These are phyloP conservation scores for Phytophthora nicotianae DNA, from an alignment of 352 stramenopile species.

Conservation along the genomic window DNA sequence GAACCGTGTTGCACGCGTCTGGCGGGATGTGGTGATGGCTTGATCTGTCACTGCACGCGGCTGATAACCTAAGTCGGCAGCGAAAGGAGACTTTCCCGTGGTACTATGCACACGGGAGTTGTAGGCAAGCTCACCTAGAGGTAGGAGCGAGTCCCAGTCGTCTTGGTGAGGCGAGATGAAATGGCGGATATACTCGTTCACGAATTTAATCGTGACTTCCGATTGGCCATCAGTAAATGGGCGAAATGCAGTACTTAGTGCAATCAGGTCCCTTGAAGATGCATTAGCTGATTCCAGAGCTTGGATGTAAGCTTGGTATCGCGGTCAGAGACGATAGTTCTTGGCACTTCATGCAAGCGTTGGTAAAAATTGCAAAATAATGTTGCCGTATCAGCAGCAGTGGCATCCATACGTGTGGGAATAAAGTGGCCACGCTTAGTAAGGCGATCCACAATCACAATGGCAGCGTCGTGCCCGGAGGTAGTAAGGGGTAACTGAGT, in stretches of 20 bases:
- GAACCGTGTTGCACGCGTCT: not conserved
- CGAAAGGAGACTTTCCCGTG: slow-evolving; percentile 3
- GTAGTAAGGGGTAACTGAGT: not conserved
- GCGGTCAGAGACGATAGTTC: slow-evolving; percentile 15
- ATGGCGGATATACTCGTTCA: not conserved
- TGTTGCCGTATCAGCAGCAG: not conserved
- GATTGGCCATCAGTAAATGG: not conserved
- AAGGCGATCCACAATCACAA: slow-evolving; percentile 12
- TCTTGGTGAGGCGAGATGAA: not conserved
- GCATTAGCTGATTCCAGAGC: slow-evolving; percentile 13
- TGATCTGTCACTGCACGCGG: not conserved
- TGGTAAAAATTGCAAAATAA: slow-evolving; percentile 19
- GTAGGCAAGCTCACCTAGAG: not conserved
- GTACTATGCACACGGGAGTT: not conserved
- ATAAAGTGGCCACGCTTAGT: slow-evolving; percentile 17
- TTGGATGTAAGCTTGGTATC: slow-evolving; percentile 19
- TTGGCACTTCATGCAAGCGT: slow-evolving; percentile 12
- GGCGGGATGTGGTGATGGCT: not conserved
- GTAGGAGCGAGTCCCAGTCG: not conserved
- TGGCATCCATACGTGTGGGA: not conserved
- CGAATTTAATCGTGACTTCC: not conserved
- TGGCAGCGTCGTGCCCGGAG: not conserved
- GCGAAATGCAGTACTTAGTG: not conserved
- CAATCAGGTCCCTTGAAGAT: not conserved
- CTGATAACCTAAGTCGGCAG: not conserved